These are phyloP conservation scores for Aspergillus fructus DNA, from an alignment of 2,329 filamentous ascomycete genomes.

Conservation along the genomic window DNA sequence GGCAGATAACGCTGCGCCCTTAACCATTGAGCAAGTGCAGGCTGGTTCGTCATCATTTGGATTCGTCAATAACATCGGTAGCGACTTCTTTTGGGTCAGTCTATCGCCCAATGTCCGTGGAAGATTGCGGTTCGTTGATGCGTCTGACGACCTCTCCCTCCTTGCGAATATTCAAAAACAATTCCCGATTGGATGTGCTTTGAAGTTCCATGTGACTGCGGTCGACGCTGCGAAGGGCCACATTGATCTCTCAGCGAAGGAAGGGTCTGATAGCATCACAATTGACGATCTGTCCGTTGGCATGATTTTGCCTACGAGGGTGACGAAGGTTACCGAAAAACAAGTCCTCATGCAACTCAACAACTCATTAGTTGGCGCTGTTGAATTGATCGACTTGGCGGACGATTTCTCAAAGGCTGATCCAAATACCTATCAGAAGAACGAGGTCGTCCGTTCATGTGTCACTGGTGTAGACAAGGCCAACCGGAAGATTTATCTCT, in stretches of 20 bases:
- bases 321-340: constrained; percentile 82
- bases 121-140: constrained; percentile 76
- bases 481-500: constrained; percentile 83
- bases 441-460: constrained; percentile 84
- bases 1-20: constrained; percentile 57
- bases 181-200: constrained; percentile 86
- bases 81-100: constrained; percentile 85
- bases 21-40: constrained; percentile 72
- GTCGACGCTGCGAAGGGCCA: constrained; percentile 72
- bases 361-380: constrained; percentile 73
- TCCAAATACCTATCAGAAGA: constrained; percentile 72
- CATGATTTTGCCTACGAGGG: constrained; percentile 76
- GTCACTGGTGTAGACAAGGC: constrained; percentile 74
- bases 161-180: constrained; percentile 72
- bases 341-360: constrained; percentile 84
- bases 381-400: constrained; percentile 77
- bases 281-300: constrained; percentile 73
- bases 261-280: constrained; percentile 61
- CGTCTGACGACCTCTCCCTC: constrained; percentile 80
- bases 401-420: constrained; percentile 85
- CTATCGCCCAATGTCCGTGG: constrained; percentile 85
- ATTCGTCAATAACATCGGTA: constrained; percentile 85
- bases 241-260: constrained; percentile 79
- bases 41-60: constrained; percentile 71
- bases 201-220: constrained; percentile 74